Evolutionary conservation across 495 filamentous ascomycete species (phyloP).

Genomic region (Neurospora sp.): DNA sequence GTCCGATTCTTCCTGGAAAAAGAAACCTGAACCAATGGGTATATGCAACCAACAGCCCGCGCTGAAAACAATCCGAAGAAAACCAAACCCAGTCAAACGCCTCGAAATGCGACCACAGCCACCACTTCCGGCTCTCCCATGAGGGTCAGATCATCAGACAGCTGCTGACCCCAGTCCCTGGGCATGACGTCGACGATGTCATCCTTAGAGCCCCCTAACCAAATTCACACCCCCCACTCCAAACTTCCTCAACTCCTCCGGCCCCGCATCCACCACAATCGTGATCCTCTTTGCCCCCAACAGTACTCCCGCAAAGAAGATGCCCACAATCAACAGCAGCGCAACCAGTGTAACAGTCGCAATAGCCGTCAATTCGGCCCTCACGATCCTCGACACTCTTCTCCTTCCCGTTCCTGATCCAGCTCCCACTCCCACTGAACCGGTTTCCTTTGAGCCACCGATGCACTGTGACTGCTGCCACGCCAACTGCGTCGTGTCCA

Average conservation of each 20-base stretch:
- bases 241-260: not conserved
- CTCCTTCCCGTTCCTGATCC: not conserved
- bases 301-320: conserved; percentile 3
- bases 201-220: not conserved
- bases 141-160: not conserved
- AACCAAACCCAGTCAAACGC: not conserved
- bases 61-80: not conserved
- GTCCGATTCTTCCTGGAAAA: not conserved
- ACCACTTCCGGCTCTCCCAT: not conserved
- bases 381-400: not conserved
- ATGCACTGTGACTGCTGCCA: not conserved
- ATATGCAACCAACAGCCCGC: not conserved
- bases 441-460: not conserved
- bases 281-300: conserved; percentile 3
- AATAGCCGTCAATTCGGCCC: conserved; percentile 1
- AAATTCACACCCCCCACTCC: not conserved
- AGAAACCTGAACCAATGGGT: not conserved
- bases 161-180: not conserved
- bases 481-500: not conserved
- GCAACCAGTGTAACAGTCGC: not conserved
- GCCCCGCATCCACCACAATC: not conserved
- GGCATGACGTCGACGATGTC: not conserved
- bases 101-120: not conserved
- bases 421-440: not conserved
- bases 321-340: not conserved